phyloP scores from a whole-genome alignment of 306 rosid species.

The Medicago arabica region DNA sequence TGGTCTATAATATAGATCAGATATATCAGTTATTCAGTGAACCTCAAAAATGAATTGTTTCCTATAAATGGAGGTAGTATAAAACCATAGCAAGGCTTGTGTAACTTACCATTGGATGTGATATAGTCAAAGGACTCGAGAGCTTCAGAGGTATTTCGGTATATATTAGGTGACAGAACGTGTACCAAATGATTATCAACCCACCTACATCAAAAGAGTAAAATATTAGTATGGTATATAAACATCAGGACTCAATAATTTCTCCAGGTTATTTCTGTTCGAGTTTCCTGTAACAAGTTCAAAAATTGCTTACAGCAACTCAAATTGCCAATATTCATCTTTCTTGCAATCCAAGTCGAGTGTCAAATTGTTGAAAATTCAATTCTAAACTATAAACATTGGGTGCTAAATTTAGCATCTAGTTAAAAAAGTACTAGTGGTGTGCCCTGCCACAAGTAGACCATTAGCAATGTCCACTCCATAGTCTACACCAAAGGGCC shows the following conservation, averaged over 20 bases:
- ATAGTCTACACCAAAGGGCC: background rate
- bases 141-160: conserved; percentile 86
- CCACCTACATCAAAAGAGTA: conserved; percentile 64
- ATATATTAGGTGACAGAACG: conserved; percentile 88
- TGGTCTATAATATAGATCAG: too few species aligned
- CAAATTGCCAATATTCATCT: conserved; percentile 4
- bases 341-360: conserved; percentile 4
- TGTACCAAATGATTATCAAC: conserved; percentile 94
- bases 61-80: background rate
- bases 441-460: conserved; percentile 7
- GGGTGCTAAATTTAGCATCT: conserved; percentile 34
- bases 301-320: conserved; percentile 23
- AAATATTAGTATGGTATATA: conserved; percentile 38
- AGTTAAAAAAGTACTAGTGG: conserved; percentile 12
- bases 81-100: background rate
- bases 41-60: too few species aligned
- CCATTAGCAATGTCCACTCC: conserved; percentile 7
- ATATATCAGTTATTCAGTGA: too few species aligned
- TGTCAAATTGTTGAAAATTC: conserved; percentile 7
- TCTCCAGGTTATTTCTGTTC: background rate
- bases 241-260: conserved; percentile 11
- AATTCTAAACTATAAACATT: background rate
- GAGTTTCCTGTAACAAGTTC: conserved; percentile 16
- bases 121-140: conserved; percentile 94
- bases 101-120: conserved; percentile 77